These are phyloP conservation scores for Trichoderma lentiforme DNA, from an alignment of 2,329 filamentous ascomycete species.

Conservation along the genomic window DNA sequence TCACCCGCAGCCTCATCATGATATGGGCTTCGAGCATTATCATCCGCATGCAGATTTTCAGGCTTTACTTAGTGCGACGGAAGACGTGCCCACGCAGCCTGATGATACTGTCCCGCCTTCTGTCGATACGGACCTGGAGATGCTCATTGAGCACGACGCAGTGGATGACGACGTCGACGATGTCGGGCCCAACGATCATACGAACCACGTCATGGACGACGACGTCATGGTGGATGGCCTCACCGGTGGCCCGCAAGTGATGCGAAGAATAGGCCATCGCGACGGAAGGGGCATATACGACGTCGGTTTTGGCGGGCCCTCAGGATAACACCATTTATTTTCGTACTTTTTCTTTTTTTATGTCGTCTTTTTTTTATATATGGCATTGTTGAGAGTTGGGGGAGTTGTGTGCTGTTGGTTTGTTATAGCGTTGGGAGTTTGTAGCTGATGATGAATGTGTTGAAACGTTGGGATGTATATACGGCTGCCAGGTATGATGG, in stretches of 20 bases:
- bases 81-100: conserved; percentile 30
- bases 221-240: conserved; percentile 15
- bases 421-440: neutral
- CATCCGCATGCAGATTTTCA: conserved; percentile 50
- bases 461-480: neutral
- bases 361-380: neutral
- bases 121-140: conserved; percentile 49
- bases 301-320: conserved; percentile 27
- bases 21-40: conserved; percentile 40
- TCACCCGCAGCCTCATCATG: conserved; percentile 21
- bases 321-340: conserved; percentile 11
- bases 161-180: conserved; percentile 37
- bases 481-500: neutral
- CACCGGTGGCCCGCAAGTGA: conserved; percentile 5
- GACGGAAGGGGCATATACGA: conserved; percentile 29
- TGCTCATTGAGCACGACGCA: conserved; percentile 48
- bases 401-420: neutral
- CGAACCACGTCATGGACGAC: conserved; percentile 20
- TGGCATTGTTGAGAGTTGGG: neutral
- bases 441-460: neutral
- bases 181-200: neutral
- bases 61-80: conserved; percentile 49
- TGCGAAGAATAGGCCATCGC: conserved; percentile 22
- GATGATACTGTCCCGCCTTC: conserved; percentile 37
- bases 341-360: too few relatives aligned